Base-by-base conservation (phyloP, 352 stramenopile species). In the Pythium volutum region DNA sequence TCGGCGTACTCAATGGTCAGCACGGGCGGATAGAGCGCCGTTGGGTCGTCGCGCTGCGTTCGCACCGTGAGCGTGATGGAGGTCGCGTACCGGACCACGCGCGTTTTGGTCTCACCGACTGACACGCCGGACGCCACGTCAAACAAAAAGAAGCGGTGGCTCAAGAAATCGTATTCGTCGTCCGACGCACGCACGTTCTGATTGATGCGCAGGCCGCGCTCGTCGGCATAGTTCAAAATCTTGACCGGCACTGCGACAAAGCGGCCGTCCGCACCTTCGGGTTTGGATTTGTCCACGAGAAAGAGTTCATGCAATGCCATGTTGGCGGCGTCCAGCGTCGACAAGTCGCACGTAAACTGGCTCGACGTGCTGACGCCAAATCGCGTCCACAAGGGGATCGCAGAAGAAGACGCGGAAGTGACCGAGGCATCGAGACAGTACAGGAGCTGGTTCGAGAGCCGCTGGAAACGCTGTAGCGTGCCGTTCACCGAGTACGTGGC, bases 81-180 rank as follows among this genome's bases (percentile, higher is more conserved):
- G 50, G 82, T 70, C 2, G 85, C 90, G 56, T 95, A 96, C 16
- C 81, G 74, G 47, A 89, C 71, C 1, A 88, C 80, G 20, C 78
- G 74, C 0, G 83, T 69, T 48, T 72, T 79, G 10, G 55, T 79
- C 29, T 80, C 75, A 8, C 71, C 73, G 3, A 69, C 48, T 36
- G 73, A 62, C 11, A 91, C 66, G 8, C 88, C 85, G 0, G 82
- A 92, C 20, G 83, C 69, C 48, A 81, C 75, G 61, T 98, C 95
- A 52, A 92, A 93, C 26, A 98, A 67, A 63, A 98, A 96, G 63
- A 98, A 98, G 1, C 93, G 79, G 25, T 97, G 84, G 33, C 73
- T 95, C 20, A 98, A 73, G 22, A 93, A 73, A 66, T 98, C 89
- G 71, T 97, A 79, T 12, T 77, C 39, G 8, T 69, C 63, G 55